These are phyloP conservation scores for Trichoderma afroharzianum DNA, from an alignment of 2,329 filamentous ascomycete genomes.

Conservation along the genomic window DNA sequence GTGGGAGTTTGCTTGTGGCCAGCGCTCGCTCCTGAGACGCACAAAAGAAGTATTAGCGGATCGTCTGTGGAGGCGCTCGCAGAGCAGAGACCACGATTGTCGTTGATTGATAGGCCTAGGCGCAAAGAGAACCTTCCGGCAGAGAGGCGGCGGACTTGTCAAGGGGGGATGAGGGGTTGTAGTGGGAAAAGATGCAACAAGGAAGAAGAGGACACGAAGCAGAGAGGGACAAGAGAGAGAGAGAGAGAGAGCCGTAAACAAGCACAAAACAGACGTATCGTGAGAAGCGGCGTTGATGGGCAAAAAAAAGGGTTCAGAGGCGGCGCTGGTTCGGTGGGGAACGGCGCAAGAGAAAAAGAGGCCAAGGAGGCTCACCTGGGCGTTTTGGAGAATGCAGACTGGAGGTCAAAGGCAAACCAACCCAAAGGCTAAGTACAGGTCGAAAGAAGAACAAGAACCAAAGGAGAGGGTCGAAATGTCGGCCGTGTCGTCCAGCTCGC, in stretches of 20 bases:
- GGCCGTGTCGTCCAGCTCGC: conserved; percentile 36
- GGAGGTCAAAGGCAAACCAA: conserved; percentile 6
- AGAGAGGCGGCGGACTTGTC: conserved; percentile 19
- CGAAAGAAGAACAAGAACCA: conserved; percentile 21
- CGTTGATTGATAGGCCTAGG: neutral
- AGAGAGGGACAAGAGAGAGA: conserved; percentile 3
- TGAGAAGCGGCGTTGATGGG: neutral
- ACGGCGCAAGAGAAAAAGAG: conserved; percentile 14
- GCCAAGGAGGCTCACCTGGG: conserved; percentile 29
- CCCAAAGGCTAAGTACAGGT: neutral
- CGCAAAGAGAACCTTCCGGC: neutral
- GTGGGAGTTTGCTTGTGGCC: conserved; percentile 16
- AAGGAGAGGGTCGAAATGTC: conserved; percentile 25
- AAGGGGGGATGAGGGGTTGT: neutral
- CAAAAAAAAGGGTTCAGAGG: conserved; percentile 15
- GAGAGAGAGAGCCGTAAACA: neutral
- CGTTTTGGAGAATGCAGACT: neutral
- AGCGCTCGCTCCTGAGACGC: conserved; percentile 18
- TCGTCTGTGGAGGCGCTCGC: conserved; percentile 14
- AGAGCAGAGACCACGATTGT: conserved; percentile 12
- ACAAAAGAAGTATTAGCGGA: conserved; percentile 18
- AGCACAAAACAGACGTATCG: neutral
- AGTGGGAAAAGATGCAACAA: conserved; percentile 9
- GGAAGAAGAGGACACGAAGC: neutral
- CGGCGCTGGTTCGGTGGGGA: conserved; percentile 16